Conservation (phyloP, 176 grass and related monocot species). For the Cenchrus fungigraminus region DNA sequence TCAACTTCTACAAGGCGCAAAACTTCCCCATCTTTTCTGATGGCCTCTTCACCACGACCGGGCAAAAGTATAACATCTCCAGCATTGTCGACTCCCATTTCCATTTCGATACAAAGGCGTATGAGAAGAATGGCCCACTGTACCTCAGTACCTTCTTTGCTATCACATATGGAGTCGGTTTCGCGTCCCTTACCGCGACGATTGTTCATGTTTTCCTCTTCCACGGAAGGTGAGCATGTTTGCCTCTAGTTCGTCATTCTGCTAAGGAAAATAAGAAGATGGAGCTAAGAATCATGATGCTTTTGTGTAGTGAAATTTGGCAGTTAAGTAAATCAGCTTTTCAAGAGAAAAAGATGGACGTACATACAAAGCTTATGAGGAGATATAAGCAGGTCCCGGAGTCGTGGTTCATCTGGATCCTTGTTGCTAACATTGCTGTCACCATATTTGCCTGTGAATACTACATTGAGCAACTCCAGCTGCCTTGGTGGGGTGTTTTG, state of each 20-base stretch:
- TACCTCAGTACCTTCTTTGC: constrained; percentile 89
- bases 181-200: constrained; percentile 83
- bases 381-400: constrained; percentile 82
- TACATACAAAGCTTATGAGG: constrained; percentile 89
- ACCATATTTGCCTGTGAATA: constrained; percentile 93
- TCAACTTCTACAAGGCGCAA: constrained; percentile 69
- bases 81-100: constrained; percentile 75
- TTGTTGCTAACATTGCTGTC: constrained; percentile 57
- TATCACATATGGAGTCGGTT: constrained; percentile 77
- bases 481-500: constrained; percentile 97
- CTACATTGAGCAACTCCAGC: constrained; percentile 90
- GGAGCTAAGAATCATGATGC: not conserved
- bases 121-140: constrained; percentile 71
- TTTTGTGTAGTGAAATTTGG: constrained; percentile 70
- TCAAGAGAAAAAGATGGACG: constrained; percentile 67
- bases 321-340: constrained; percentile 91
- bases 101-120: constrained; percentile 67
- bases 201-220: constrained; percentile 86
- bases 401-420: constrained; percentile 91
- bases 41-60: constrained; percentile 58
- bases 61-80: constrained; percentile 81
- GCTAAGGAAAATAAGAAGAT: constrained; percentile 7
- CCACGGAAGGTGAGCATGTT: constrained; percentile 72
- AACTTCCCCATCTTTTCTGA: constrained; percentile 92
- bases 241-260: not conserved